These are phyloP conservation scores for Pseudogymnoascus sp. DNA, from an alignment of 2,329 filamentous ascomycete species.

Conservation along the genomic window DNA sequence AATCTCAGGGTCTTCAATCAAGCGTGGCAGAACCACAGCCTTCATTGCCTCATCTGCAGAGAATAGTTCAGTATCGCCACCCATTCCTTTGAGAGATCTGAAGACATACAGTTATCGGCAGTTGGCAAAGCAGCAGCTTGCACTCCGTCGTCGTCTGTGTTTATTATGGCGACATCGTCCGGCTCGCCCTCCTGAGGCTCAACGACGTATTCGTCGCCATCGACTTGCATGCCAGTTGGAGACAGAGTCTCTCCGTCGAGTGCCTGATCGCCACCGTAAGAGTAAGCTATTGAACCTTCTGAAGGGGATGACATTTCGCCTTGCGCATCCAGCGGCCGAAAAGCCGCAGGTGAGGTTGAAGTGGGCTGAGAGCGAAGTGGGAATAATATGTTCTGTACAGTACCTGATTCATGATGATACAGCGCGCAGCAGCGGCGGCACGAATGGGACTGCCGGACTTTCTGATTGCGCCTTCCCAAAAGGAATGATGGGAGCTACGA, in stretches of 20 bases:
- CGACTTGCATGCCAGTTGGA: slow-evolving; percentile 27
- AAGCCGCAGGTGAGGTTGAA: background rate
- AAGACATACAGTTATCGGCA: slow-evolving; percentile 32
- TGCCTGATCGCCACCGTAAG: slow-evolving; percentile 16
- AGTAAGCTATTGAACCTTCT: background rate
- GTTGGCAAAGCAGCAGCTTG: slow-evolving; percentile 20
- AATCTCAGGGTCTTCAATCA: slow-evolving; percentile 68
- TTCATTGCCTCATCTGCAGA: slow-evolving; percentile 72
- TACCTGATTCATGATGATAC: slow-evolving; percentile 6
- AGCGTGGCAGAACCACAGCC: slow-evolving; percentile 64
- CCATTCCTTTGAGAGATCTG: background rate
- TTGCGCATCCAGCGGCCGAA: background rate
- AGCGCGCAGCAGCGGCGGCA: background rate
- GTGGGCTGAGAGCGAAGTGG: background rate
- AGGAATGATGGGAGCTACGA: slow-evolving; percentile 7
- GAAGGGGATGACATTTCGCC: background rate
- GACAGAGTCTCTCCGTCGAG: slow-evolving; percentile 23
- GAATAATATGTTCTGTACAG: background rate
- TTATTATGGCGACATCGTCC: slow-evolving; percentile 34
- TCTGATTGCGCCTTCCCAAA: slow-evolving; percentile 6
- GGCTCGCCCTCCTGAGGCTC: slow-evolving; percentile 28
- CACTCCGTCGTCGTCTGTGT: slow-evolving; percentile 27
- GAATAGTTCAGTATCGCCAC: slow-evolving; percentile 12
- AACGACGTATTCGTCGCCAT: slow-evolving; percentile 24
- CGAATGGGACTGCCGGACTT: slow-evolving; percentile 4